phyloP scores from a whole-genome alignment of 805 yeast species.

The Cyberlindnera petersonii region DNA sequence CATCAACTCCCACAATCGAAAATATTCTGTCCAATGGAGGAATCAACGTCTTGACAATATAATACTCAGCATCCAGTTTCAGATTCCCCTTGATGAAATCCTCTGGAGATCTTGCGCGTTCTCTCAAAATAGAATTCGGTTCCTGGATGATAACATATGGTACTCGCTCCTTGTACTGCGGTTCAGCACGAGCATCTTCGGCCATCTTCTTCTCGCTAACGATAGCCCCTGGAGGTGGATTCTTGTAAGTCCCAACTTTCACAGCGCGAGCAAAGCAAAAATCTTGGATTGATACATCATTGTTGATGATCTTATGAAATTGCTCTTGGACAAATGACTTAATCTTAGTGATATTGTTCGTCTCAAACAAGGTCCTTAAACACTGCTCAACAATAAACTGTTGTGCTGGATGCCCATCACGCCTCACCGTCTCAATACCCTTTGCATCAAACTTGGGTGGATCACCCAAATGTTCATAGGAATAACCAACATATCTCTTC shows the following conservation, averaged over 20 bases:
- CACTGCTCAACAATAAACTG: slow-evolving; percentile 74
- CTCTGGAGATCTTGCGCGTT: slow-evolving; percentile 76
- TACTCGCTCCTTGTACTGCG: slow-evolving; percentile 85
- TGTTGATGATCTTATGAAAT: slow-evolving; percentile 61
- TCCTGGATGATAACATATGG: slow-evolving; percentile 79
- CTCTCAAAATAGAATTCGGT: slow-evolving; percentile 56
- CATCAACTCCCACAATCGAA: slow-evolving; percentile 77
- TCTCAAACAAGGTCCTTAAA: slow-evolving; percentile 64
- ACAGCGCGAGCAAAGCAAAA: slow-evolving; percentile 93
- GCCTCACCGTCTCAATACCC: slow-evolving; percentile 89
- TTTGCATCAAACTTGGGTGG: slow-evolving; percentile 85
- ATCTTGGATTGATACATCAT: slow-evolving; percentile 67
- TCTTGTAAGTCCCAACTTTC: slow-evolving; percentile 75
- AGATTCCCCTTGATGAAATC: slow-evolving; percentile 50
- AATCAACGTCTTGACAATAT: slow-evolving; percentile 74
- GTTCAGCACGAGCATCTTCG: slow-evolving; percentile 68
- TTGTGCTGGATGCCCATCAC: slow-evolving; percentile 94
- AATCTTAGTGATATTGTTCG: slow-evolving; percentile 65
- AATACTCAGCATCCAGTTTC: slow-evolving; percentile 76
- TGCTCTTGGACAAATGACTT: slow-evolving; percentile 62
- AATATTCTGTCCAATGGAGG: slow-evolving; percentile 90
- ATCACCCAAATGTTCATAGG: slow-evolving; percentile 51
- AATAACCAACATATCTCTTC: slow-evolving; percentile 87
- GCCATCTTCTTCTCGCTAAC: slow-evolving; percentile 62
- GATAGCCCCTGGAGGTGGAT: slow-evolving; percentile 89